phyloP scores from a whole-genome alignment of 441 rosid species.

The Rhodomyrtus psidioides region DNA sequence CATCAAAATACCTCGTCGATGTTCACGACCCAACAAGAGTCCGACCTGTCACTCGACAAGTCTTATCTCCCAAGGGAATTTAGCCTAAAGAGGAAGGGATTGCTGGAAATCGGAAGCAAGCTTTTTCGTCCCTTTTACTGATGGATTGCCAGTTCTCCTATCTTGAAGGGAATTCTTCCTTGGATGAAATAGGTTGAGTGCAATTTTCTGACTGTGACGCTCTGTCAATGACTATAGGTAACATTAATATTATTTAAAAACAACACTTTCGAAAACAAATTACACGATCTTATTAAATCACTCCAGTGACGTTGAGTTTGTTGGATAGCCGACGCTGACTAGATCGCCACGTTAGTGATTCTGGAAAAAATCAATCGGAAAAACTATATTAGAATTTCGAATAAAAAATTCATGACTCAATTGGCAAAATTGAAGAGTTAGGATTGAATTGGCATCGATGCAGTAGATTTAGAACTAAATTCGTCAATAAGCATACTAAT shows the following conservation, averaged over 20 bases:
- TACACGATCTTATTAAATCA: too few species aligned
- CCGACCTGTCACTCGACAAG: background rate
- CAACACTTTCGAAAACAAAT: too few species aligned
- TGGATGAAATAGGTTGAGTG: background rate
- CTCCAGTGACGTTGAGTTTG: too few species aligned
- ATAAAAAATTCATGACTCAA: too few species aligned
- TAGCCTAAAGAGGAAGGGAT: background rate
- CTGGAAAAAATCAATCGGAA: too few species aligned
- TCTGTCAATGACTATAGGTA: background rate
- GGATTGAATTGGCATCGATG: fast-evolving
- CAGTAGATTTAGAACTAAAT: fast-evolving
- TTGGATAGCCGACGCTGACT: too few species aligned
- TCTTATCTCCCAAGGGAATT: background rate
- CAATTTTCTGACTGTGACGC: background rate
- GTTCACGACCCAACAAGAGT: background rate
- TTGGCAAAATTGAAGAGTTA: too few species aligned
- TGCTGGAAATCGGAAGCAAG: background rate
- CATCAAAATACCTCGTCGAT: background rate
- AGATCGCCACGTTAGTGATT: too few species aligned
- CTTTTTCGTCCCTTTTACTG: background rate
- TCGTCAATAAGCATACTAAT: background rate
- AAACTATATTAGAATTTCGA: too few species aligned
- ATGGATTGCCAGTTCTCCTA: background rate
- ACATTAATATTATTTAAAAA: background rate
- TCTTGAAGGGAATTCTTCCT: background rate